Base-by-base conservation (phyloP, 768 basidiomycete genomes). In the Cystofilobasidium capitatum region DNA sequence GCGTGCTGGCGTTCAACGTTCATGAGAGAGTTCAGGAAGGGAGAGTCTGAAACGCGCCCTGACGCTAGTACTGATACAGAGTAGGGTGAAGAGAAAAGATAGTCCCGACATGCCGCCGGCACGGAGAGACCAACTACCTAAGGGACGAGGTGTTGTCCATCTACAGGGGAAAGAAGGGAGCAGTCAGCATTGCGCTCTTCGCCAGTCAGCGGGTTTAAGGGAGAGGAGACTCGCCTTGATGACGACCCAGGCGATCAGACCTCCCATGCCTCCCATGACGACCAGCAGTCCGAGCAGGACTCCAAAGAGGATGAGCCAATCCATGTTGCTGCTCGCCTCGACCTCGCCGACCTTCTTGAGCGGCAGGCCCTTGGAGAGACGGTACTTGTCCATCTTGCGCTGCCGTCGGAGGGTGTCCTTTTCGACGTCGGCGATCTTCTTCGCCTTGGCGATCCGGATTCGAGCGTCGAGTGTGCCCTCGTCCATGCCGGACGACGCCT, bases 401-500 rank as follows among this genome's bases (percentile, higher is more conserved):
- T 58, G 57, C 40, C 54, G 44, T n/a, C 66, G 60, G 36, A 6
- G 12, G 22, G 63, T 3, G 22, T 54, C 42, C 54, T 67, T 65
- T 17, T 64, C 64, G 31, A 45, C 66, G 44, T 66, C 64, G 22
- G 71, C 67, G n/a, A 70, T 71, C 14, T 71, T 62, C 47, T 75
- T 73, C 29, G 71, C 71, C 24, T 77, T 64, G 29, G 71, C 71
- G 35, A 78, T 72, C 20, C 70, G 64, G 12, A 76, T 73, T 42
- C 79, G 74, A n/a, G 78, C 78, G 69, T 79, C 79, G 16, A 64
- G 74, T 7, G 73, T 71, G 24, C 60, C 58, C 8, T 70, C 61
- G 62, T 77, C 70, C 66, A 77, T 74, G n/a, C 55, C 60, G 51
- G 72, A 72, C 51, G 51, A 55, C 2, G 51, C 51, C 51, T 55